Evolutionary conservation across 495 filamentous ascomycete species (phyloP).

Genomic region (Lindgomyces ingoldianus): DNA sequence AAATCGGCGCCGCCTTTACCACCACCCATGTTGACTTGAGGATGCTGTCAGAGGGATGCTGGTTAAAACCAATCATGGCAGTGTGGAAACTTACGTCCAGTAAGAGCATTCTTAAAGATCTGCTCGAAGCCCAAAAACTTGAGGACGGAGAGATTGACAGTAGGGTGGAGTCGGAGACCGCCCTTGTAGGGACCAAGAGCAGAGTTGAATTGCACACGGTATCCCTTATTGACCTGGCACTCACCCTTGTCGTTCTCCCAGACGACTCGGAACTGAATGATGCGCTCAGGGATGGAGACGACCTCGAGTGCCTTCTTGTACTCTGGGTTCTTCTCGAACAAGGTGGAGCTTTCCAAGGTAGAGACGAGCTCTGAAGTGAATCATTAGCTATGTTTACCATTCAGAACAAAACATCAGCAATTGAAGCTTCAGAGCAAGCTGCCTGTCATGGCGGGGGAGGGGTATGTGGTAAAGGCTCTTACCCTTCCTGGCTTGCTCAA

Average conservation of each 20-base stretch:
- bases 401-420: too few species aligned
- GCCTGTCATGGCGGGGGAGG: too few species aligned
- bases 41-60: conserved; percentile 5
- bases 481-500: conserved; percentile 99
- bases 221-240: conserved; percentile 92
- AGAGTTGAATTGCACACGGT: conserved; percentile 98
- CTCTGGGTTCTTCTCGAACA: conserved; percentile 92
- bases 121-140: conserved; percentile 99
- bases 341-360: conserved; percentile 87
- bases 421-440: too few species aligned
- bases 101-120: conserved; percentile 99
- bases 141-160: conserved; percentile 94
- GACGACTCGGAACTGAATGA: conserved; percentile 95
- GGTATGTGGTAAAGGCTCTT: conserved; percentile 26
- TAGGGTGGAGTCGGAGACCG: conserved; percentile 91
- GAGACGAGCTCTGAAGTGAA: conserved; percentile 78
- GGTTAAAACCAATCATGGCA: neutral
- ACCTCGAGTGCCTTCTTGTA: conserved; percentile 88
- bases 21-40: conserved; percentile 89
- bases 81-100: conserved; percentile 70
- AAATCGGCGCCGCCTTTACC: conserved; percentile 99
- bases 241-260: conserved; percentile 94
- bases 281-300: conserved; percentile 87
- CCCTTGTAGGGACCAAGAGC: conserved; percentile 98
- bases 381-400: neutral